These are phyloP conservation scores for Pseudozyma sp. DNA, from an alignment of 1,284 basidiomycete genomes.

Conservation along the genomic window DNA sequence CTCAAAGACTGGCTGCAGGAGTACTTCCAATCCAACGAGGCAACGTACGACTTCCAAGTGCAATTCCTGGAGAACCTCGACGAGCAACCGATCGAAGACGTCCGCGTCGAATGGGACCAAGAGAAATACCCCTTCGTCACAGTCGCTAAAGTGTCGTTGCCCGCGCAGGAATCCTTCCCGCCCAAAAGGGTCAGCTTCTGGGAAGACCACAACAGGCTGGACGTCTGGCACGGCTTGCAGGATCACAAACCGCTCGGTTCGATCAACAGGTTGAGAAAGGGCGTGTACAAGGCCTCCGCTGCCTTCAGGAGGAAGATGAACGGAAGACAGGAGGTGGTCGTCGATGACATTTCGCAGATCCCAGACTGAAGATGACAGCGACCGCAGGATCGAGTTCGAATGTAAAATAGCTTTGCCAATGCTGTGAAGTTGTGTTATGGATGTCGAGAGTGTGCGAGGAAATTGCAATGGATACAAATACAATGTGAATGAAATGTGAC, in stretches of 20 bases:
- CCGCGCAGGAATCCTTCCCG: constrained; percentile 55
- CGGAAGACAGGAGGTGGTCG: constrained; percentile 31
- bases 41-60: constrained; percentile 56
- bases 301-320: constrained; percentile 31
- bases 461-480: constrained; percentile 12
- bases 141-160: constrained; percentile 52
- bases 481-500: constrained; percentile 2
- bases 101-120: constrained; percentile 51
- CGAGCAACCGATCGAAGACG: constrained; percentile 59
- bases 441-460: not conserved
- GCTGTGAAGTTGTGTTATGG: not conserved
- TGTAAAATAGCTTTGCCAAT: too few relatives aligned
- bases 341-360: constrained; percentile 37
- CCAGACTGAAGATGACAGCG: constrained; percentile 19
- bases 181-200: constrained; percentile 53
- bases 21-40: constrained; percentile 38
- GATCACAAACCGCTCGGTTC: constrained; percentile 56
- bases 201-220: constrained; percentile 56
- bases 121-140: constrained; percentile 58
- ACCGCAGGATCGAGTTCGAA: too few relatives aligned
- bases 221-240: constrained; percentile 58
- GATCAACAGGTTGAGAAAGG: constrained; percentile 57
- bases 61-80: constrained; percentile 60
- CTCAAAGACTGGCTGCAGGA: constrained; percentile 36
- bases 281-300: constrained; percentile 47